Evolutionary conservation across 2,329 filamentous ascomycete species (phyloP).

Genomic region (Ilyonectria sp.): DNA sequence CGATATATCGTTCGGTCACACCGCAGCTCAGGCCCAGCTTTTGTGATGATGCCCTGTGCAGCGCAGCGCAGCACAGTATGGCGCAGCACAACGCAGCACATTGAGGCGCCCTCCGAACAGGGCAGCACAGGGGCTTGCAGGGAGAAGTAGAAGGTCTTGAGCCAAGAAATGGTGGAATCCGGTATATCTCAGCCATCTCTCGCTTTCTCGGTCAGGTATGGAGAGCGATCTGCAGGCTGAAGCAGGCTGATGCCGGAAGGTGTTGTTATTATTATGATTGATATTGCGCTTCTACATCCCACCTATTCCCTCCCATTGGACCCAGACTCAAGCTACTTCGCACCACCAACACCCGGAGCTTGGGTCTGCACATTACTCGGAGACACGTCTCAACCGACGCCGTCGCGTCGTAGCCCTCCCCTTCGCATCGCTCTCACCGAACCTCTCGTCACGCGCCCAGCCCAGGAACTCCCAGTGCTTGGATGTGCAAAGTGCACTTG

Average conservation of each 20-base stretch:
- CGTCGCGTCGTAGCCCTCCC: conserved; percentile 3
- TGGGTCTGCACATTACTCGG: background rate
- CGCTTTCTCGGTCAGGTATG: background rate
- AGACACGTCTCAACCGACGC: conserved; percentile 14
- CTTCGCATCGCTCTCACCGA: conserved; percentile 21
- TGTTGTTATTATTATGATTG: conserved; percentile 17
- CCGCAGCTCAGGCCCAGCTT: conserved; percentile 25
- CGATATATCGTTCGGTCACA: conserved; percentile 30
- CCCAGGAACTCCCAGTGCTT: conserved; percentile 14
- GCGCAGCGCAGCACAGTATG: conserved; percentile 11
- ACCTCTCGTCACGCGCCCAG: background rate
- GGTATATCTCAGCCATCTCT: conserved; percentile 10
- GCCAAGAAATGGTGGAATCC: conserved; percentile 10
- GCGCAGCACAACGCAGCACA: conserved; percentile 10
- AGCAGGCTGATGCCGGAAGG: conserved; percentile 18
- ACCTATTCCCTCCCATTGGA: conserved; percentile 2
- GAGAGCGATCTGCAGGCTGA: conserved; percentile 16
- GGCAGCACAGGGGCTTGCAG: conserved; percentile 14
- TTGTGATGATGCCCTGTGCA: conserved; percentile 24
- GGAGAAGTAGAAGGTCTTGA: background rate
- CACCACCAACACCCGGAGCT: background rate
- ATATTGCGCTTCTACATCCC: conserved; percentile 10
- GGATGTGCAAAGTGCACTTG: conserved; percentile 19
- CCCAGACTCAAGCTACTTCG: conserved; percentile 8
- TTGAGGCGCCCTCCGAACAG: background rate